Percentiles rank a stretch among this genome's conserved stretches.
Conservation (phyloP, 768 basidiomycete species). For the Trametes cingulata region DNA sequence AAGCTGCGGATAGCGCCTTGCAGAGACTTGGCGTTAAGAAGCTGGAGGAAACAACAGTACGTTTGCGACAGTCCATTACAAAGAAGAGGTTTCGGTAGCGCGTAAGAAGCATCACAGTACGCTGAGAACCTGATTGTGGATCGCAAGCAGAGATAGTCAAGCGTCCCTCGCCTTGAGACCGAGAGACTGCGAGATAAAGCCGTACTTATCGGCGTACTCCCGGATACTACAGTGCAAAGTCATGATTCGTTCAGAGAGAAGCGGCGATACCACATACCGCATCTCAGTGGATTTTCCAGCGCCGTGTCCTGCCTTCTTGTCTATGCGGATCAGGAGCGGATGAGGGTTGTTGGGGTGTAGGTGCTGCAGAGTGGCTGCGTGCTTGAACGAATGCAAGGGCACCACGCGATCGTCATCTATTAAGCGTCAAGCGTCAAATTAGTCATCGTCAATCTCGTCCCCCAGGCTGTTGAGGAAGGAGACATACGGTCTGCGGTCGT, state of each 20-base stretch:
- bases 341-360: constrained; percentile 61
- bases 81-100: no score
- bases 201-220: constrained; percentile 77
- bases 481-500: constrained; percentile 79
- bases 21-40: no score
- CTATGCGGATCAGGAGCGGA: constrained; percentile 75
- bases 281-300: constrained; percentile 77
- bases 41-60: no score
- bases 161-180: constrained; percentile 40
- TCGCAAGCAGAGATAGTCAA: neutral
- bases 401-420: constrained; percentile 87
- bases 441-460: no score
- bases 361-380: constrained; percentile 77
- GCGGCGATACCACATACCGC: constrained; percentile 40
- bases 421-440: no score
- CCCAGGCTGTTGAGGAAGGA: neutral
- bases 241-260: neutral
- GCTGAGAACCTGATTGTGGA: no score
- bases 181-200: constrained; percentile 69
- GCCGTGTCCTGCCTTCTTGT: constrained; percentile 80
- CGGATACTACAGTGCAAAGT: constrained; percentile 56
- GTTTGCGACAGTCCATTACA: no score
- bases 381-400: constrained; percentile 83
- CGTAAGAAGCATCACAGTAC: no score
- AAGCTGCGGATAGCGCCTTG: no score